A percentile compares a stretch with the other conserved stretches of the same genome.
These are phyloP conservation scores for Mycosphaerelloides madeirae DNA, from an alignment of 2,329 filamentous ascomycete genomes.

Conservation along the genomic window DNA sequence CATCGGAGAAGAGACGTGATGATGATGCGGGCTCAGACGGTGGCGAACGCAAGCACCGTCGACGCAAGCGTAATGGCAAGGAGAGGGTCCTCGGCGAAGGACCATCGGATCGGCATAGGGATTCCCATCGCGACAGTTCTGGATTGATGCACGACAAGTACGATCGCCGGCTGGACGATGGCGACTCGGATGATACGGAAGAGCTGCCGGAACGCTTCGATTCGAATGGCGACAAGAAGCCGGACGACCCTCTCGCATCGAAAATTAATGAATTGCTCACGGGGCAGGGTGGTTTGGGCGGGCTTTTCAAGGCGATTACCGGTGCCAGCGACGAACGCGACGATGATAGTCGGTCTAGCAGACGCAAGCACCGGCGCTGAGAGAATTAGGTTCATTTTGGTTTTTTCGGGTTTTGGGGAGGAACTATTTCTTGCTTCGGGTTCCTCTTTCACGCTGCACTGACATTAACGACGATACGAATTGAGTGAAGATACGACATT, in stretches of 20 bases:
- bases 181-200: slow-evolving; percentile 29
- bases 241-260: slow-evolving; percentile 26
- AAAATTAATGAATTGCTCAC: slow-evolving; percentile 30
- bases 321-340: slow-evolving; percentile 15
- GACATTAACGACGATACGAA: slow-evolving; percentile 4
- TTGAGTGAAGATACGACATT: neutral
- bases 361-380: slow-evolving; percentile 12
- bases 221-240: slow-evolving; percentile 30
- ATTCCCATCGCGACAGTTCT: slow-evolving; percentile 11
- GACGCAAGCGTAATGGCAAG: slow-evolving; percentile 16
- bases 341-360: slow-evolving; percentile 16
- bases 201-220: slow-evolving; percentile 36
- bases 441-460: neutral
- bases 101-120: slow-evolving; percentile 5
- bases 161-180: slow-evolving; percentile 20
- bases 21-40: slow-evolving; percentile 16
- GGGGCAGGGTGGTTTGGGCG: slow-evolving; percentile 26
- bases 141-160: slow-evolving; percentile 26
- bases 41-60: slow-evolving; percentile 14
- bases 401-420: too few relatives aligned
- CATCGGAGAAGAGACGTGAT: slow-evolving; percentile 14
- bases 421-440: too few relatives aligned
- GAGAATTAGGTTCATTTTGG: neutral
- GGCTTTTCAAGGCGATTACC: slow-evolving; percentile 24
- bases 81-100: slow-evolving; percentile 10